phyloP scores from a whole-genome alignment of 768 basidiomycete genomes.

The Suillus subaureus region DNA sequence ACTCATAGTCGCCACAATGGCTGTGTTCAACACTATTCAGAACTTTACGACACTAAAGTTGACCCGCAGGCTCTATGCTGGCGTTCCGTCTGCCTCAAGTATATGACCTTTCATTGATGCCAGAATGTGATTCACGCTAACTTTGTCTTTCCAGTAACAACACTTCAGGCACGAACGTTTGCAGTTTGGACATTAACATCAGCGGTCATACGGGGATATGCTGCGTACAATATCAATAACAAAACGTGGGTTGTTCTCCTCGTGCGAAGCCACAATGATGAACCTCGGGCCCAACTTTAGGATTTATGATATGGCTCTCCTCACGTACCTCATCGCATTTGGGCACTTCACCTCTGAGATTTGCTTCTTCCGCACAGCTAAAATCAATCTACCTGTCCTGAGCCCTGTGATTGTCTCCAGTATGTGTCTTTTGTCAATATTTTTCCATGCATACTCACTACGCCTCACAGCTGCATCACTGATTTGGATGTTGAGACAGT shows the following conservation, averaged over 20 bases:
- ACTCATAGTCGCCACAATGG: constrained; percentile 73
- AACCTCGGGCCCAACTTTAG: constrained; percentile 40
- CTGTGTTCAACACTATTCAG: constrained; percentile 85
- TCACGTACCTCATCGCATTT: constrained; percentile 89
- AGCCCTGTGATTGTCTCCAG: constrained; percentile 86
- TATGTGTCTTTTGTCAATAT: constrained; percentile 42
- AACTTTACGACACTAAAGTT: constrained; percentile 78
- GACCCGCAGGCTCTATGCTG: constrained; percentile 75
- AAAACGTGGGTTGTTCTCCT: constrained; percentile 61
- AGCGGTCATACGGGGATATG: constrained; percentile 80
- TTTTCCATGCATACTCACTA: constrained; percentile 12
- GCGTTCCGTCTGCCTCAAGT: constrained; percentile 44
- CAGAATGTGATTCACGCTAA: not conserved
- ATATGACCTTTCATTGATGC: constrained; percentile 3
- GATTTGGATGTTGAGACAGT: constrained; percentile 86
- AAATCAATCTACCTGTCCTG: constrained; percentile 57
- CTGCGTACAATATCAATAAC: constrained; percentile 85
- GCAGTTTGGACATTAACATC: constrained; percentile 90
- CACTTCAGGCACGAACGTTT: constrained; percentile 87
- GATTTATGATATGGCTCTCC: constrained; percentile 85
- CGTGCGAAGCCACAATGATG: constrained; percentile 14
- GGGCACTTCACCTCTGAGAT: constrained; percentile 88
- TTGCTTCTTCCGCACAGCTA: constrained; percentile 78
- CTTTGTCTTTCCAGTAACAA: constrained; percentile 60
- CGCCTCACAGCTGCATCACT: constrained; percentile 57